A percentile compares a stretch with the other conserved stretches of the same genome.
Conservation (phyloP, 1,284 basidiomycete genomes). For the Vanrija humicola region DNA sequence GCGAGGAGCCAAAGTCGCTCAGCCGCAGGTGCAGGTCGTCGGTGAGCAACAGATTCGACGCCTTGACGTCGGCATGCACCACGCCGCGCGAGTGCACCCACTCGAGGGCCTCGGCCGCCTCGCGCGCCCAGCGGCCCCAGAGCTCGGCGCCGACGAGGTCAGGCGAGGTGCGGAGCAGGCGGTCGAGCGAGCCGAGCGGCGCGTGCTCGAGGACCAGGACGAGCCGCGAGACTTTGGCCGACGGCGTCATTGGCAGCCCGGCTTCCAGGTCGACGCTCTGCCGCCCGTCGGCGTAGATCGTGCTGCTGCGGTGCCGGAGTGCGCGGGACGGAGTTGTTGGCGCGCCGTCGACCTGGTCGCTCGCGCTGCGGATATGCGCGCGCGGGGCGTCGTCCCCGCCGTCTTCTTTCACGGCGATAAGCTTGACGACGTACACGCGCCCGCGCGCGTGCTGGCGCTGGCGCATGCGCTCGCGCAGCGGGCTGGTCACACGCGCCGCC, state of each 20-base stretch:
- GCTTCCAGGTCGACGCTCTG: not conserved
- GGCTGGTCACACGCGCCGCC: constrained; percentile 12
- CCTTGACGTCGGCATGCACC: constrained; percentile 53
- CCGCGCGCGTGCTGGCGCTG: constrained; percentile 11
- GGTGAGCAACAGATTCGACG: constrained; percentile 45
- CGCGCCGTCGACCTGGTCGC: not conserved
- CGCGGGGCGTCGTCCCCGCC: constrained; percentile 1
- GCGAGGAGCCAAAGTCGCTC: constrained; percentile 52
- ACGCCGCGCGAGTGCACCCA: constrained; percentile 51
- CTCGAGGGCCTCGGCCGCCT: constrained; percentile 45
- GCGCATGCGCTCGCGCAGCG: constrained; percentile 1
- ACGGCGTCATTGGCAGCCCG: not conserved
- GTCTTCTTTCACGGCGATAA: constrained; percentile 45
- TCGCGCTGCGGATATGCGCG: not conserved
- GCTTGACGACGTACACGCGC: constrained; percentile 35
- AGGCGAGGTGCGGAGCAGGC: constrained; percentile 44
- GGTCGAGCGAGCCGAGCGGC: constrained; percentile 45
- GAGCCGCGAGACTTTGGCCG: constrained; percentile 25
- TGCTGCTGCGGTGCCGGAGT: constrained; percentile 9
- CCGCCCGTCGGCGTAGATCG: constrained; percentile 7
- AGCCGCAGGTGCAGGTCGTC: constrained; percentile 46
- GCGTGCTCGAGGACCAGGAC: constrained; percentile 49
- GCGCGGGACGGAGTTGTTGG: not conserved
- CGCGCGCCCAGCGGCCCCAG: constrained; percentile 48
- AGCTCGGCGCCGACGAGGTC: constrained; percentile 35